Evolutionary conservation across 208 protist species (phyloP).

Genomic region (Borovskyia barvae): DNA sequence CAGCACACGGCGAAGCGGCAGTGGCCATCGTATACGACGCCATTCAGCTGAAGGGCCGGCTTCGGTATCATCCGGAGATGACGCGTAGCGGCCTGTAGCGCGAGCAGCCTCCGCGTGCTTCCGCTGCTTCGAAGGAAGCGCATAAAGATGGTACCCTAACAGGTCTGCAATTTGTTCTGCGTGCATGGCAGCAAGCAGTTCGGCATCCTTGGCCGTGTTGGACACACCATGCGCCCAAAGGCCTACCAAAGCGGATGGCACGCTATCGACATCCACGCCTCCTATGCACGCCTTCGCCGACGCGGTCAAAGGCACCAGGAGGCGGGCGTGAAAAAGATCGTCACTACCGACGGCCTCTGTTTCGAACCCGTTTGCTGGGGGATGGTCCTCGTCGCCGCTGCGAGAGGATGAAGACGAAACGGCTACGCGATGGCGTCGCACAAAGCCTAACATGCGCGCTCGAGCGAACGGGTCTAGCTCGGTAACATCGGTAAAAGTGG

Average conservation of each 20-base stretch:
- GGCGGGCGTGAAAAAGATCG: slow-evolving; percentile 20
- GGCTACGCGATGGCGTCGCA: slow-evolving; percentile 63
- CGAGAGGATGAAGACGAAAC: not conserved
- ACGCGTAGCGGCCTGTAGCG: slow-evolving; percentile 67
- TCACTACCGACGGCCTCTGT: slow-evolving; percentile 13
- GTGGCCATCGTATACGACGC: slow-evolving; percentile 35
- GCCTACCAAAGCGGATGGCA: not conserved
- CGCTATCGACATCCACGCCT: not conserved
- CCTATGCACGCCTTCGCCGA: not conserved
- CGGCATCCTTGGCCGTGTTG: slow-evolving; percentile 66
- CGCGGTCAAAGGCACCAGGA: slow-evolving; percentile 15
- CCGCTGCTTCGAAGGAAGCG: slow-evolving; percentile 80
- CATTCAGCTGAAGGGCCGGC: slow-evolving; percentile 7
- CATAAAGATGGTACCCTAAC: slow-evolving; percentile 87
- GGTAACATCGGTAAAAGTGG: slow-evolving; percentile 27
- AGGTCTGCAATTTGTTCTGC: slow-evolving; percentile 83
- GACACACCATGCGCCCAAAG: slow-evolving; percentile 85
- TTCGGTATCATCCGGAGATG: slow-evolving; percentile 56
- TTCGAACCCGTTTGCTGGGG: not conserved
- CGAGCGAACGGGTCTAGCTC: slow-evolving; percentile 52
- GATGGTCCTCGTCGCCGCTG: not conserved
- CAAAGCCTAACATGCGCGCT: slow-evolving; percentile 73
- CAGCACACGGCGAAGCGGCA: slow-evolving; percentile 58
- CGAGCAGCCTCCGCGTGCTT: slow-evolving; percentile 76
- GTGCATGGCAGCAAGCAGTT: slow-evolving; percentile 83